A percentile compares a stretch with the other conserved stretches of the same genome.
These are phyloP conservation scores for Blastobotrys arbuscula DNA, from an alignment of 1,139 yeast genomes.

Conservation along the genomic window DNA sequence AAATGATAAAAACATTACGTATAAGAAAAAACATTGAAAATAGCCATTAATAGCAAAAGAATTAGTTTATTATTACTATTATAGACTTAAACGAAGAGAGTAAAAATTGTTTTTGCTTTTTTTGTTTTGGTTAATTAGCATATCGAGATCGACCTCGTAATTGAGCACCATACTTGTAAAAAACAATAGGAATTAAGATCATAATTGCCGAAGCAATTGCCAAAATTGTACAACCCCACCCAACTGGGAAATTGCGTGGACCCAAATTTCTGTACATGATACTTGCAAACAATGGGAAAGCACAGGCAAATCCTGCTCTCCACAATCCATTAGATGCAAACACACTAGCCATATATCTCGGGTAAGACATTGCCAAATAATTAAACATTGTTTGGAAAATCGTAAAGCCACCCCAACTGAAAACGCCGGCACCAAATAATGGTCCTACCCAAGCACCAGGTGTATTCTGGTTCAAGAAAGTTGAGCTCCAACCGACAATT, in stretches of 20 bases:
- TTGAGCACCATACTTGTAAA: slow-evolving; percentile 42
- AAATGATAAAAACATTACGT: too few species aligned
- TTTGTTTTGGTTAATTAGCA: too few species aligned
- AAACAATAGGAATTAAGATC: slow-evolving; percentile 36
- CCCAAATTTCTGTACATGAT: slow-evolving; percentile 45
- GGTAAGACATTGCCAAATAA: slow-evolving; percentile 68
- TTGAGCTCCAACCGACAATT: slow-evolving; percentile 53
- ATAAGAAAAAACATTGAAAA: too few species aligned
- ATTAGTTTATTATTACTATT: too few species aligned
- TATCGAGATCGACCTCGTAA: slow-evolving; percentile 39
- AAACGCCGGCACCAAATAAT: slow-evolving; percentile 55
- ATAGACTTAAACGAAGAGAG: too few species aligned
- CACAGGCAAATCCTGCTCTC: slow-evolving; percentile 52
- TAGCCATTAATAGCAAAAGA: too few species aligned
- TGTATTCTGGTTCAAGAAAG: slow-evolving; percentile 20
- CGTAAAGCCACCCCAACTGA: slow-evolving; percentile 68
- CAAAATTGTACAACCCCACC: slow-evolving; percentile 49
- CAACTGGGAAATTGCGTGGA: slow-evolving; percentile 47
- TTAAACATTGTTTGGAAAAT: slow-evolving; percentile 69
- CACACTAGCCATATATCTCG: slow-evolving; percentile 61
- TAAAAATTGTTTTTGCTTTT: too few species aligned
- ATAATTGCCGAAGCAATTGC: slow-evolving; percentile 42
- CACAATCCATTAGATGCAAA: slow-evolving; percentile 52
- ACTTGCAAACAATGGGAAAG: slow-evolving; percentile 57
- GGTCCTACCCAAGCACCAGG: slow-evolving; percentile 66